Conservation (phyloP, 495 filamentous ascomycete genomes). For the Corynascus novoguineensis region DNA sequence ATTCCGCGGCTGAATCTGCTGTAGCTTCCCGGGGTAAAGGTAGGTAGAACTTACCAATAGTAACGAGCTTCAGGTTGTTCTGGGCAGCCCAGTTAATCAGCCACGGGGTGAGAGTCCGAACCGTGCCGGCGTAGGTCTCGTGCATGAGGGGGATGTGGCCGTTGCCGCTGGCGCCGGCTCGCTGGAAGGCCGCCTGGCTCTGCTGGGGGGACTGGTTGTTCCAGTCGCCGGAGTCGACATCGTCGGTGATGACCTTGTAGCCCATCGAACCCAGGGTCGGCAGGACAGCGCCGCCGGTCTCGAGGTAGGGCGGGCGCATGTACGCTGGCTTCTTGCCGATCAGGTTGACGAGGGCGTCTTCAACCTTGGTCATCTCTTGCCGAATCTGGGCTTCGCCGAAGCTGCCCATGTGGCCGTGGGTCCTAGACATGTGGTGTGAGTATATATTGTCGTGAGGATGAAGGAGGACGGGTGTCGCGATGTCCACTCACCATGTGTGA, state of each 20-base stretch:
- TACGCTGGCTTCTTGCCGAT: conserved; percentile 50
- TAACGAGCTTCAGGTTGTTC: conserved; percentile 48
- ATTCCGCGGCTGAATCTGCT: no score
- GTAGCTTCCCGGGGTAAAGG: neutral
- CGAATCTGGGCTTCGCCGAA: conserved; percentile 37
- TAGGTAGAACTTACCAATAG: conserved; percentile 38
- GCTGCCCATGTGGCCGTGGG: conserved; percentile 42
- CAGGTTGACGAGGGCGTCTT: conserved; percentile 48
- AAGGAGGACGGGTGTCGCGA: neutral
- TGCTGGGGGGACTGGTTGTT: conserved; percentile 42
- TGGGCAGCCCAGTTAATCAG: conserved; percentile 49
- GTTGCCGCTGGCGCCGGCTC: conserved; percentile 42
- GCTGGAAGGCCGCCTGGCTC: conserved; percentile 40
- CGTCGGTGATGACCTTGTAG: conserved; percentile 52
- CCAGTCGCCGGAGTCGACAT: conserved; percentile 52
- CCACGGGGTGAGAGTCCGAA: conserved; percentile 46
- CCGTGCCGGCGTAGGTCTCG: conserved; percentile 46
- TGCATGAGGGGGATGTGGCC: conserved; percentile 54
- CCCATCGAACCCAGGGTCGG: conserved; percentile 41
- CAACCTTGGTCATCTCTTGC: conserved; percentile 46
- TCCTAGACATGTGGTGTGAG: conserved; percentile 23
- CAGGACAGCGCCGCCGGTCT: conserved; percentile 42
- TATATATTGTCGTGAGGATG: no score
- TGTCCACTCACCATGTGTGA: conserved; percentile 41
- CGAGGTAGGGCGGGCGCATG: conserved; percentile 50